phyloP scores from a whole-genome alignment of 2,329 filamentous ascomycete species.

The Phaeomoniella chlamydospora region DNA sequence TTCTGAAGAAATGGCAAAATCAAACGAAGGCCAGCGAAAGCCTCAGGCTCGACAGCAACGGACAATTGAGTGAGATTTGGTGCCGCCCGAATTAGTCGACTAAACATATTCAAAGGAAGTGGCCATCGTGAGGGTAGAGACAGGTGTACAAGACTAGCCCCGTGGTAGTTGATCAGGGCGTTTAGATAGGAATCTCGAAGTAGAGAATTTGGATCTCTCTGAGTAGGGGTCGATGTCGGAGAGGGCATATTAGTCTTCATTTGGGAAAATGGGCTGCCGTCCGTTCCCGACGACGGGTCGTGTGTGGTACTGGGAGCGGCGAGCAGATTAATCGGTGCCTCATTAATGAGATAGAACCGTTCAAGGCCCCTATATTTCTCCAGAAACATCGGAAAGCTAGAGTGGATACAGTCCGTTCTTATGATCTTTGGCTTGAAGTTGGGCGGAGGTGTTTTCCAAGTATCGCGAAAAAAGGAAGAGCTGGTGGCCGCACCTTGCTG shows the following conservation, averaged over 20 bases:
- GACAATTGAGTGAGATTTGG: constrained; percentile 46
- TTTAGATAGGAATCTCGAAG: constrained; percentile 34
- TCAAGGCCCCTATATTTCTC: constrained; percentile 29
- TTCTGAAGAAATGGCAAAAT: constrained; percentile 12
- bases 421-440: constrained; percentile 30
- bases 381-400: constrained; percentile 28
- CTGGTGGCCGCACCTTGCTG: background rate
- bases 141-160: constrained; percentile 37
- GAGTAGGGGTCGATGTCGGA: constrained; percentile 14
- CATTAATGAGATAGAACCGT: constrained; percentile 36
- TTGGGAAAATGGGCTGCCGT: constrained; percentile 4
- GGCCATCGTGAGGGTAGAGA: constrained; percentile 42
- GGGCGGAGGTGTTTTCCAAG: background rate
- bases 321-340: background rate
- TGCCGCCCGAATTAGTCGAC: constrained; percentile 36
- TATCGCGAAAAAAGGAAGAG: background rate
- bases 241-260: constrained; percentile 8
- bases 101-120: constrained; percentile 32
- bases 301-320: background rate
- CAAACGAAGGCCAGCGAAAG: constrained; percentile 5
- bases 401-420: constrained; percentile 32
- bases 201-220: constrained; percentile 2
- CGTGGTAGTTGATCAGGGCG: constrained; percentile 35
- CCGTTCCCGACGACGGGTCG: background rate
- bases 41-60: constrained; percentile 27